These are phyloP conservation scores for Spiraea crenata DNA, from an alignment of 331 rosid species.

Conservation along the genomic window DNA sequence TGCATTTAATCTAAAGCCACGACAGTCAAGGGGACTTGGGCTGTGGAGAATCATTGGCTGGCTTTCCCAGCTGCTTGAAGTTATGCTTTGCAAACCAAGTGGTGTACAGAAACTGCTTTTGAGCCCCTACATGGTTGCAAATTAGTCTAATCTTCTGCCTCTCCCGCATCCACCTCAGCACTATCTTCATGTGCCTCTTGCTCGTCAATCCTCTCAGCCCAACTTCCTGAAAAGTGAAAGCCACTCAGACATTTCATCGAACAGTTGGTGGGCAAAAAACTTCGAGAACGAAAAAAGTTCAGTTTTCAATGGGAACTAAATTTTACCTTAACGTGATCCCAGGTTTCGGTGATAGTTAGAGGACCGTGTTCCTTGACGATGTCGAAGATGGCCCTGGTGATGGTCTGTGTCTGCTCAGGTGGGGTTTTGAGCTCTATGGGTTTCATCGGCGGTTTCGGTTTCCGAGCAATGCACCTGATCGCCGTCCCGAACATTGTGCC, in stretches of 20 bases:
- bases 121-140: conserved; percentile 79
- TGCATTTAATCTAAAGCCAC: too few relatives aligned
- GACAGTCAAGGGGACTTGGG: conserved; percentile 40
- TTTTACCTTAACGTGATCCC: conserved; percentile 65
- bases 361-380: conserved; percentile 87
- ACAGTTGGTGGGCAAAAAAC: background rate
- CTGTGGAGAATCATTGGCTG: conserved; percentile 29
- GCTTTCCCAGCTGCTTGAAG: conserved; percentile 28
- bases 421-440: conserved; percentile 53
- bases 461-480: conserved; percentile 45
- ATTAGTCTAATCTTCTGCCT: conserved; percentile 77
- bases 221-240: conserved; percentile 60
- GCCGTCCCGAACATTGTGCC: conserved; percentile 43
- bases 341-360: conserved; percentile 63
- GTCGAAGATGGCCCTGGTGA: conserved; percentile 60
- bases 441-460: conserved; percentile 61
- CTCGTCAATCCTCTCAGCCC: conserved; percentile 74
- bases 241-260: background rate
- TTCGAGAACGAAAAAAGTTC: too few relatives aligned
- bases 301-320: too few relatives aligned
- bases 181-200: conserved; percentile 82
- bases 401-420: conserved; percentile 69
- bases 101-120: conserved; percentile 84
- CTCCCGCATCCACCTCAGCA: conserved; percentile 93
- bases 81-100: conserved; percentile 74